Evolutionary conservation across 805 yeast species (phyloP).

Genomic region (Wickerhamomyces bisporus): DNA sequence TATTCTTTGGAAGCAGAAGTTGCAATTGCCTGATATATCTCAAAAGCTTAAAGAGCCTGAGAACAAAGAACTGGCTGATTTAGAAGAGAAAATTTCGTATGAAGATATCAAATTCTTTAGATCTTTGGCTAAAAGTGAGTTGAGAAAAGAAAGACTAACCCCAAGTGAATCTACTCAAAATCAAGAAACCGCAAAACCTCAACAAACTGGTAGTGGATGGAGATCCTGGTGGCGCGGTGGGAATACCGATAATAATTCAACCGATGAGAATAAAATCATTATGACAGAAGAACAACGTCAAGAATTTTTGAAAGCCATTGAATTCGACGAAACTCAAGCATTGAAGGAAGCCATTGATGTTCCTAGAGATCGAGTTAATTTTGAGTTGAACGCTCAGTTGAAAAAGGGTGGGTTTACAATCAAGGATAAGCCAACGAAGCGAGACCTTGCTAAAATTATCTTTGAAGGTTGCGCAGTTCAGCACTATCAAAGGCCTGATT

Average conservation of each 20-base stretch:
- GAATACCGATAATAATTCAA: slow-evolving; percentile 23
- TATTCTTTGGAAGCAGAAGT: slow-evolving; percentile 56
- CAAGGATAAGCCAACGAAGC: slow-evolving; percentile 25
- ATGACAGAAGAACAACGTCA: slow-evolving; percentile 84
- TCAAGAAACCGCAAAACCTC: slow-evolving; percentile 8
- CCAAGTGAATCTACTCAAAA: slow-evolving; percentile 11
- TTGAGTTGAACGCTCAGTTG: slow-evolving; percentile 63
- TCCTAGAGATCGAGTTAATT: slow-evolving; percentile 68
- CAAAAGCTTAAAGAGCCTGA: slow-evolving; percentile 29
- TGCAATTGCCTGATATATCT: slow-evolving; percentile 30
- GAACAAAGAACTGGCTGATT: slow-evolving; percentile 36
- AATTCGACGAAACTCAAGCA: slow-evolving; percentile 65
- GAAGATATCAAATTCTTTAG: slow-evolving; percentile 87
- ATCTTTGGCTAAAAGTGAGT: slow-evolving; percentile 65
- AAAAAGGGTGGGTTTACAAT: slow-evolving; percentile 75
- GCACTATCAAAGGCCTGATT: slow-evolving; percentile 72
- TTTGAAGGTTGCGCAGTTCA: slow-evolving; percentile 80
- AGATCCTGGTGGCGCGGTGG: slow-evolving; percentile 57
- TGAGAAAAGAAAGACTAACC: slow-evolving; percentile 47
- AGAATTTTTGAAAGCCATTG: slow-evolving; percentile 91
- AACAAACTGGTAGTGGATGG: slow-evolving; percentile 57
- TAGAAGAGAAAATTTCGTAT: slow-evolving; percentile 58
- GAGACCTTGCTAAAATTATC: slow-evolving; percentile 66
- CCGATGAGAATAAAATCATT: slow-evolving; percentile 36
- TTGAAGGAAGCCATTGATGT: slow-evolving; percentile 50